phyloP scores from a whole-genome alignment of 2,329 filamentous ascomycete genomes.

The Fusarium chlamydosporum region DNA sequence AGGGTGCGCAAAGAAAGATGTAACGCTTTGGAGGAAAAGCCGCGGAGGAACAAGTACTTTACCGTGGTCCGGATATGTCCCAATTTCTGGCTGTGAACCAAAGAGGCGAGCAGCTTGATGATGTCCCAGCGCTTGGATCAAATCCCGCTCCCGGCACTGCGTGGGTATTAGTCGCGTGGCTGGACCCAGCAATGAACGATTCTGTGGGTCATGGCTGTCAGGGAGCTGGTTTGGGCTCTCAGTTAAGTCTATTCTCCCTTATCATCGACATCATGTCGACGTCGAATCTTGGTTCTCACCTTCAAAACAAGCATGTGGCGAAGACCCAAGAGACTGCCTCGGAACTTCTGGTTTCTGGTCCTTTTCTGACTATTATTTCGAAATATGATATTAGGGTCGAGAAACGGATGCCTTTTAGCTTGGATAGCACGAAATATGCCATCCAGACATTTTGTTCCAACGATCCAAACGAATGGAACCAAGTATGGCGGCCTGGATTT shows the following conservation, averaged over 20 bases:
- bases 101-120: constrained; percentile 37
- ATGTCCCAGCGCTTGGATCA: constrained; percentile 47
- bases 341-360: constrained; percentile 5
- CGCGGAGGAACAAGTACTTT: constrained; percentile 32
- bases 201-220: constrained; percentile 37
- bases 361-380: background rate
- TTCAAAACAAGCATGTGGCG: constrained; percentile 27
- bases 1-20: constrained; percentile 30
- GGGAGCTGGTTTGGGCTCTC: constrained; percentile 41
- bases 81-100: constrained; percentile 43
- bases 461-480: background rate
- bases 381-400: background rate
- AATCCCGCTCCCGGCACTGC: constrained; percentile 40
- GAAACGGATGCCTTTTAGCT: background rate
- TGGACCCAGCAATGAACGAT: constrained; percentile 42
- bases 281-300: background rate
- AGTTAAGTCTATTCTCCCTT: constrained; percentile 32
- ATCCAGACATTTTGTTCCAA: background rate
- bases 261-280: constrained; percentile 25
- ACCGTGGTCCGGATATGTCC: constrained; percentile 39
- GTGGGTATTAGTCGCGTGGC: constrained; percentile 50
- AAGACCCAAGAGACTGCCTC: background rate
- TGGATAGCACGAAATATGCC: background rate
- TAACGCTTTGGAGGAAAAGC: constrained; percentile 27
- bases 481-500: constrained; percentile 17